Percentiles rank a stretch among this genome's conserved stretches.
phyloP scores from a whole-genome alignment of 352 stramenopile genomes.

The Peronospora farinosa region DNA sequence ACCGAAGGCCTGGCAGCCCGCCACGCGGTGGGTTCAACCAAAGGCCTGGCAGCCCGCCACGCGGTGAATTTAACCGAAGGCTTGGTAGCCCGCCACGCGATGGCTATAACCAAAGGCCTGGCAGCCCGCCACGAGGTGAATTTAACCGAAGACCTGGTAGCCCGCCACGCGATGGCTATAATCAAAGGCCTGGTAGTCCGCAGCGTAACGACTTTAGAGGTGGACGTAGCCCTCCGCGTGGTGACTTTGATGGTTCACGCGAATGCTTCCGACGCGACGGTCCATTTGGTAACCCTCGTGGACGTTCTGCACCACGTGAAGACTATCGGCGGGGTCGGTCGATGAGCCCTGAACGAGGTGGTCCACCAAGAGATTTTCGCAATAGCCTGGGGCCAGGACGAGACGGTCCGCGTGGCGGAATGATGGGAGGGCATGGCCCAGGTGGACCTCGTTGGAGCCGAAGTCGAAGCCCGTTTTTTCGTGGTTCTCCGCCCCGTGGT shows the following conservation, averaged over 20 bases:
- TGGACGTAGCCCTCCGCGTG: slow-evolving; percentile 8
- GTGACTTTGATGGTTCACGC: slow-evolving; percentile 11
- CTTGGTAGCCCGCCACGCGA: no score
- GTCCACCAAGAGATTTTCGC: slow-evolving; percentile 24
- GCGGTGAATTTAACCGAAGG: slow-evolving; percentile 9
- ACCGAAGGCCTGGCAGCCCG: slow-evolving; percentile 12
- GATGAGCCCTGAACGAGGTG: slow-evolving; percentile 24
- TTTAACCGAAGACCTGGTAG: slow-evolving; percentile 13
- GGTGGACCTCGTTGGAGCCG: slow-evolving; percentile 22
- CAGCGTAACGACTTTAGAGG: slow-evolving; percentile 4
- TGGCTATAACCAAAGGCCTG: no score
- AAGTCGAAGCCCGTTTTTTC: slow-evolving; percentile 15
- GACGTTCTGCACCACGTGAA: slow-evolving; percentile 25
- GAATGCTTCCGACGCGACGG: slow-evolving; percentile 17
- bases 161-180: no score
- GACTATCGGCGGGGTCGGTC: slow-evolving; percentile 18
- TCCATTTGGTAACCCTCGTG: slow-evolving; percentile 11
- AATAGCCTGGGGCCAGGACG: slow-evolving; percentile 19
- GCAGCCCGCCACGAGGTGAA: slow-evolving; percentile 9
- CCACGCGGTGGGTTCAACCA: slow-evolving; percentile 5
- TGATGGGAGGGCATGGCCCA: slow-evolving; percentile 19
- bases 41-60: slow-evolving; percentile 10
- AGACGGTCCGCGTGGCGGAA: slow-evolving; percentile 22
- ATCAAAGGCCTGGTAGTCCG: slow-evolving; percentile 3
- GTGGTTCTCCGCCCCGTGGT: slow-evolving; percentile 11